phyloP scores from a whole-genome alignment of 306 rosid species.

The Spatholobus suberectus region DNA sequence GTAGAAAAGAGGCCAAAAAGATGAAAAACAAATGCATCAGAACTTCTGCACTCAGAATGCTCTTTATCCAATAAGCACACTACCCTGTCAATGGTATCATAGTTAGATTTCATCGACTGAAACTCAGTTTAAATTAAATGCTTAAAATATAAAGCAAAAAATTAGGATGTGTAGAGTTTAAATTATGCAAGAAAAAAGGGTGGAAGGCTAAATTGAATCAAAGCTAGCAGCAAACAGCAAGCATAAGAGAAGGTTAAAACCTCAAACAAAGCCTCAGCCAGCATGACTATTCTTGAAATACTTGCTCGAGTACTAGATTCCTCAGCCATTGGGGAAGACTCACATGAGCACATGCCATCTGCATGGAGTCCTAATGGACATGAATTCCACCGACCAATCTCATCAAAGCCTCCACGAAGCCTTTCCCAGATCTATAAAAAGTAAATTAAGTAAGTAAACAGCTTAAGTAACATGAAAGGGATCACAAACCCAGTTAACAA shows the following conservation, averaged over 20 bases:
- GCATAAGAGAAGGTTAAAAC: slow-evolving; percentile 49
- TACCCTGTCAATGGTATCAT: slow-evolving; percentile 30
- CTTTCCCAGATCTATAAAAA: slow-evolving; percentile 87
- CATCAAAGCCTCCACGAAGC: slow-evolving; percentile 85
- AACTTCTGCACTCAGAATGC: slow-evolving; percentile 18
- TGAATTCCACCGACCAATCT: slow-evolving; percentile 61
- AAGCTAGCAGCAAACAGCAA: neutral
- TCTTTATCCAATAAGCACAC: slow-evolving; percentile 27
- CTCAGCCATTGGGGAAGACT: slow-evolving; percentile 67
- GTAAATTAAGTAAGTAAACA: slow-evolving; percentile 42
- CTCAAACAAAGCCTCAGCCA: slow-evolving; percentile 98
- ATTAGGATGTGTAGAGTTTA: neutral
- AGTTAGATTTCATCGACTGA: slow-evolving; percentile 8
- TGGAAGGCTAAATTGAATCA: slow-evolving; percentile 24
- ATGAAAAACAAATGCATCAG: slow-evolving; percentile 7
- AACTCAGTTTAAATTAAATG: neutral
- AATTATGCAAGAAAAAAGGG: slow-evolving; percentile 25
- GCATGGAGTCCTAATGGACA: slow-evolving; percentile 93
- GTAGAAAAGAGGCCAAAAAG: slow-evolving; percentile 17
- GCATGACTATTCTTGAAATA: slow-evolving; percentile 96
- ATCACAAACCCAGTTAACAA: slow-evolving; percentile 23
- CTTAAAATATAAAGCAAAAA: slow-evolving; percentile 8
- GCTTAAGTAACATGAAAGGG: slow-evolving; percentile 26
- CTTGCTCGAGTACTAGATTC: slow-evolving; percentile 89
- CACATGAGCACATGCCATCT: slow-evolving; percentile 87